These are phyloP conservation scores for Xerocomus spinulosus DNA, from an alignment of 768 basidiomycete genomes.

Conservation along the genomic window DNA sequence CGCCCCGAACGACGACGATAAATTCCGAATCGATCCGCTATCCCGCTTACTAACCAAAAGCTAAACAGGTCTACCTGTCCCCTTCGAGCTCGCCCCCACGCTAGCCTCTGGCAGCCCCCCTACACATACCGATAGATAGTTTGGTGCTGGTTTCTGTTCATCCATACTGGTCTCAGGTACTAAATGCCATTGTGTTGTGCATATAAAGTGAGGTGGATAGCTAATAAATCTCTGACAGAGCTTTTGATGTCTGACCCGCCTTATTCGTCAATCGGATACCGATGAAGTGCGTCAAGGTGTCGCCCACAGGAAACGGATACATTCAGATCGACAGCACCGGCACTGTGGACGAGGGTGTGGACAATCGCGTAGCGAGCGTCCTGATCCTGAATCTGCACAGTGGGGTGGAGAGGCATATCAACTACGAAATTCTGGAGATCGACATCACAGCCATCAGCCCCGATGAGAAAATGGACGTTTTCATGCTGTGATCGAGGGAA, in stretches of 20 bases:
- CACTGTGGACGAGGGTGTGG: slow-evolving; percentile 18
- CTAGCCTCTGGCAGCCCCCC: too few relatives aligned
- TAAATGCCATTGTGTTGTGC: too few relatives aligned
- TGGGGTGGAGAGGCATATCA: slow-evolving; percentile 29
- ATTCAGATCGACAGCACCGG: slow-evolving; percentile 25
- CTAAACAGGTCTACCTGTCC: too few relatives aligned
- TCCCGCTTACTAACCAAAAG: too few relatives aligned
- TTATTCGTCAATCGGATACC: slow-evolving; percentile 25
- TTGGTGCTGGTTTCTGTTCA: too few relatives aligned
- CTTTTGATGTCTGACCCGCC: slow-evolving; percentile 26
- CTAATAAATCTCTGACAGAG: slow-evolving; percentile 20
- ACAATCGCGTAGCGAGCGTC: slow-evolving; percentile 19
- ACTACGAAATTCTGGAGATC: slow-evolving; percentile 23
- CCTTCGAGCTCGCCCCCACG: too few relatives aligned
- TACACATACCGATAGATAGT: too few relatives aligned
- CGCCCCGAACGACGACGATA: too few relatives aligned
- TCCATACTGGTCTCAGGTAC: too few relatives aligned
- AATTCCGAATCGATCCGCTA: too few relatives aligned
- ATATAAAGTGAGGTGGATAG: too few relatives aligned
- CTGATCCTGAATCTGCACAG: slow-evolving; percentile 16
- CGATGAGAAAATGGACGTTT: slow-evolving; percentile 22
- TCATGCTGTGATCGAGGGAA: slow-evolving; percentile 15
- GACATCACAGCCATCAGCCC: slow-evolving; percentile 27
- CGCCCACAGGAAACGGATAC: too few relatives aligned
- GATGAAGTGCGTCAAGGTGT: background rate